Conservation (phyloP, 2,329 filamentous ascomycete species). For the Neonectria ditissima region DNA sequence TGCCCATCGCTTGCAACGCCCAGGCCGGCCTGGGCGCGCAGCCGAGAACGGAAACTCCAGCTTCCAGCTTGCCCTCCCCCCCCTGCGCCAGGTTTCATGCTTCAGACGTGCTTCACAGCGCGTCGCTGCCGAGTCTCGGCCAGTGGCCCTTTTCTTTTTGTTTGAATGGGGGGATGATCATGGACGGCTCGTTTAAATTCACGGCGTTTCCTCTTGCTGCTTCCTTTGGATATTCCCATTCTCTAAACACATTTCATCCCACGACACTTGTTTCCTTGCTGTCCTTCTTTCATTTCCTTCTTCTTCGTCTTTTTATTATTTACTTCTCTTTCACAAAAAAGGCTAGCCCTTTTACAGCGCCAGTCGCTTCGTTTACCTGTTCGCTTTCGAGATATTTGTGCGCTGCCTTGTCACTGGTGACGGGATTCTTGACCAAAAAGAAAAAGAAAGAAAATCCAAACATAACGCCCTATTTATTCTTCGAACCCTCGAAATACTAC, state of each 20-base stretch:
- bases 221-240: constrained; percentile 38
- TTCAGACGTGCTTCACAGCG: constrained; percentile 44
- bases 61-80: constrained; percentile 31
- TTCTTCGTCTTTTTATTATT: constrained; percentile 37
- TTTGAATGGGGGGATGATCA: constrained; percentile 7
- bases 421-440: constrained; percentile 28
- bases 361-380: constrained; percentile 42
- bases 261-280: constrained; percentile 43
- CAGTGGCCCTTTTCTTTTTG: not conserved
- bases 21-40: not conserved
- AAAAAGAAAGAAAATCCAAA: not conserved
- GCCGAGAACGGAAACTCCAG: constrained; percentile 35
- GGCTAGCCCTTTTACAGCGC: constrained; percentile 50
- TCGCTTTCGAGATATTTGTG: constrained; percentile 1
- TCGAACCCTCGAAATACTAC: constrained; percentile 41
- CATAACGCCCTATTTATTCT: constrained; percentile 11
- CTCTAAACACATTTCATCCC: constrained; percentile 34
- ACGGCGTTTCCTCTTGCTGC: constrained; percentile 48
- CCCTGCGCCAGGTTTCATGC: constrained; percentile 30
- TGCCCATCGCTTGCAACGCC: constrained; percentile 1
- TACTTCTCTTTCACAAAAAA: constrained; percentile 36
- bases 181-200: constrained; percentile 53
- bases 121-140: constrained; percentile 24
- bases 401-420: constrained; percentile 21
- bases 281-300: constrained; percentile 41